Base-by-base conservation (phyloP, 495 filamentous ascomycete species). In the Penicillium cosmopolitanum region DNA sequence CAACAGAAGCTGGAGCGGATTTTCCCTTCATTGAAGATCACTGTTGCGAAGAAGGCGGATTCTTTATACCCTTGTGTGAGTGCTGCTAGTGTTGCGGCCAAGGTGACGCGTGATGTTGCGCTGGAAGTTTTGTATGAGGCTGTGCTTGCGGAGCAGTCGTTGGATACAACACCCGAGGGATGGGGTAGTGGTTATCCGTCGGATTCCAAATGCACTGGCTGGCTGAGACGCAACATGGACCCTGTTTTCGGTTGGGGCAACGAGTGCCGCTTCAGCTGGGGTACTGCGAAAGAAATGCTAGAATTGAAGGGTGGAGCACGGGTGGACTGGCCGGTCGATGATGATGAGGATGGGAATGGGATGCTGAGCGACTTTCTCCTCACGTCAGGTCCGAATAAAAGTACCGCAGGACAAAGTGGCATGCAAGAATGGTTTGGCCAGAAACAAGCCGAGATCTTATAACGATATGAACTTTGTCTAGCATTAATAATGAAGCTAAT, bases 131-230 rank as follows among this genome's bases (percentile, higher is more conserved):
- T 90, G 50, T 89, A 89, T 64, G 77, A 85, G 57, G 75, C 77
- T 15, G 72, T 80, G n/a, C 52, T 69, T 2, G n/a, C 51, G 40
- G 64, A 61, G 23, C 52, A 69, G 43, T 50, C 63, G 34, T 25
- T 57, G 7, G 56, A 63, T 1, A 23, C 51, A 16, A n/a, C 61
- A 9, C 62, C 66, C 13, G 72, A 77, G 51, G 84, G 78, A 13
- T 96, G 96, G 91, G 95, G 95, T 0, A 92, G 88, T 13, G 95
- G 95, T 3, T 98, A 98, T 72, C 95, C 95, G 4, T 93, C 90
- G 0, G 96, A 98, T 77, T 86, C 84, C 34, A 85, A 89, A 60
- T 93, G 91, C 65, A 85, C 88, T 16, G 71, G 71, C 12, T 98
- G 96, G 95, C 62, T 98, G 56, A 89, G 85, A 74, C 76, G 72